Evolutionary conservation across 2,329 filamentous ascomycete species (phyloP), one percentile per base, ranked within the genome.

Genomic region (Ampelomyces quisqualis): DNA sequence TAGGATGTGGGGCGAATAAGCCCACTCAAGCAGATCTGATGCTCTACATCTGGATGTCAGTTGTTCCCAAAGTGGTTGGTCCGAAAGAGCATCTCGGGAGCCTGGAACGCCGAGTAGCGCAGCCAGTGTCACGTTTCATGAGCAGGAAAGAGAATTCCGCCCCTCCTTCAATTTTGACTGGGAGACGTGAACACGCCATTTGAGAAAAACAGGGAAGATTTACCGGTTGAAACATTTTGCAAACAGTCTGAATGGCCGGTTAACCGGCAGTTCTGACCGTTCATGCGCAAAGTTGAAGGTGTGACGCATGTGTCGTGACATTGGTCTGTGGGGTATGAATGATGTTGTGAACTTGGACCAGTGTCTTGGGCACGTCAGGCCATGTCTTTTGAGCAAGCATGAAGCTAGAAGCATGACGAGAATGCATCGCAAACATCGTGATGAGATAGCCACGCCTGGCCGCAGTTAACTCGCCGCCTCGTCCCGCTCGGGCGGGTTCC

Each of bases 341-440:
- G 33, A 34, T 30, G 31, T 11, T 35, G 34, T 45, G 24, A 31
- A 34, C 28, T 18, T 30, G 40, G 33, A 31, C 47, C 49, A 28
- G 49, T 34, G 46, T 47, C 38, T 38, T 34, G 38, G 32, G 35
- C 37, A 31, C 30, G 49, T 49, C 46, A 30, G 43, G 36, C 40
- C 31, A 43, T 30, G 13, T 26, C 36, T 18, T 36, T n/a, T 18
- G 14, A 34, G 9, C 49, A 36, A 40, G 49, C 43, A 53, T 47
- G 19, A 47, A 45, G 41, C 35, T 24, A 13, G 34, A 19, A 26
- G 35, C 18, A 17, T 11, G 28, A 14, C 13, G 18, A 11, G 13
- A 11, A 13, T 28, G 23, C 17, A 34, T 28, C 18, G 26, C 18
- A 34, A 22, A n/a, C 10, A 36, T 7, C 14, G 11, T 20, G 15